These are phyloP conservation scores for Perilla frutescens DNA, from an alignment of 257 asterid species.

Conservation along the genomic window DNA sequence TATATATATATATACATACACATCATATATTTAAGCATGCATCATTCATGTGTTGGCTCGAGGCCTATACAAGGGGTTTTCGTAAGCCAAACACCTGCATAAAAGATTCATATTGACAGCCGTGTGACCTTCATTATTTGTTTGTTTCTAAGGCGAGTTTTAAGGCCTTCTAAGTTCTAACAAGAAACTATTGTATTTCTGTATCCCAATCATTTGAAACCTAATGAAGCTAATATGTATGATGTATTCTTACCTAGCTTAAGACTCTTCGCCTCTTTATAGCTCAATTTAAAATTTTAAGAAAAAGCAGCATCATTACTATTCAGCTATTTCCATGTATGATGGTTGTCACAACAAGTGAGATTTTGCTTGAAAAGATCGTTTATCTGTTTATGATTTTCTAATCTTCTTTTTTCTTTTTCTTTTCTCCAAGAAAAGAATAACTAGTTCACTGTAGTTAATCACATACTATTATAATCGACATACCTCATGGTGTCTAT, in stretches of 20 bases:
- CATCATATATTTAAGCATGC: background rate
- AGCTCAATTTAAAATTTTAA: slow-evolving; percentile 6
- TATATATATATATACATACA: background rate
- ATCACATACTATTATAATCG: background rate
- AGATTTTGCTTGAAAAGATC: background rate
- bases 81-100: slow-evolving; percentile 11
- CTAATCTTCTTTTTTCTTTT: background rate
- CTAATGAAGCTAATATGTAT: slow-evolving; percentile 29
- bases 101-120: slow-evolving; percentile 3
- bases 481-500: background rate
- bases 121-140: slow-evolving; percentile 21
- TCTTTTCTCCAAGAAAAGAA: background rate
- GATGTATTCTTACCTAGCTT: background rate
- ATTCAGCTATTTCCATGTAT: background rate
- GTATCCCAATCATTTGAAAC: slow-evolving; percentile 20
- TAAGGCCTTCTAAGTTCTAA: slow-evolving; percentile 35
- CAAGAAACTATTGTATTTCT: slow-evolving; percentile 19
- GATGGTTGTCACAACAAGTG: background rate
- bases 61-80: background rate
- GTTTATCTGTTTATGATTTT: background rate
- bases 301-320: background rate
- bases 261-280: background rate
- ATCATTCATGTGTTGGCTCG: slow-evolving; percentile 1
- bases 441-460: background rate
- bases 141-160: slow-evolving; percentile 25